Percentiles rank a stretch among this genome's conserved stretches.
phyloP scores from a whole-genome alignment of 345 rosid genomes.

The Trapa bicornis region DNA sequence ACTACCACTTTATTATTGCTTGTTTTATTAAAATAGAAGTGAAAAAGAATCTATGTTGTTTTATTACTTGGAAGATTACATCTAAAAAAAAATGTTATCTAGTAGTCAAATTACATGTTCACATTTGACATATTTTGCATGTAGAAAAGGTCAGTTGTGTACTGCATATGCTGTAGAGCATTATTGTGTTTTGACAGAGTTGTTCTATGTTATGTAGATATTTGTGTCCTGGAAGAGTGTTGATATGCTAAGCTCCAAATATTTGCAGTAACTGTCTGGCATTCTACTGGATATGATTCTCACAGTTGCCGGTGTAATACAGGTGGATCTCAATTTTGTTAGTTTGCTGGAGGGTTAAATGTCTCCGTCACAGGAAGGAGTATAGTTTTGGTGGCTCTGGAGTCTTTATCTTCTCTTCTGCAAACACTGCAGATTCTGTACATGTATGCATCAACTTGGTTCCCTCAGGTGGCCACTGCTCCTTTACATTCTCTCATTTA shows the following conservation, averaged over 20 bases:
- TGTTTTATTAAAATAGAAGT: too few species aligned
- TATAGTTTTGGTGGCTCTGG: not conserved
- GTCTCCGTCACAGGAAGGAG: not conserved
- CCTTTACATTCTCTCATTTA: too few species aligned
- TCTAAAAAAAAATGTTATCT: too few species aligned
- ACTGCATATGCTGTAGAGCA: not conserved
- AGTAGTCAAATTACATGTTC: not conserved
- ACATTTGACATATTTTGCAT: not conserved
- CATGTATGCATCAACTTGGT: not conserved
- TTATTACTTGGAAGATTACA: too few species aligned
- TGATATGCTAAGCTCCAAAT: not conserved
- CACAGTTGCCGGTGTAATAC: not conserved
- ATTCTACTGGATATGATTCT: not conserved
- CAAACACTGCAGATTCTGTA: not conserved
- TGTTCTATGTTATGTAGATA: not conserved
- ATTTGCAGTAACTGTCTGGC: not conserved
- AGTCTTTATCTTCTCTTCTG: not conserved
- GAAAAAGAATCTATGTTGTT: too few species aligned
- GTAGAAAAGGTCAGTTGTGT: not conserved
- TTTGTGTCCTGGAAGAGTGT: not conserved
- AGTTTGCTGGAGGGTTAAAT: not conserved
- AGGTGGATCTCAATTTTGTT: not conserved
- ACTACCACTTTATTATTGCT: too few species aligned
- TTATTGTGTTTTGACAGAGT: not conserved
- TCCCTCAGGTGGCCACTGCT: too few species aligned